Evolutionary conservation across 1,284 basidiomycete species (phyloP), one percentile per base, ranked within the genome.

Genomic region (Trametes polyzona): DNA sequence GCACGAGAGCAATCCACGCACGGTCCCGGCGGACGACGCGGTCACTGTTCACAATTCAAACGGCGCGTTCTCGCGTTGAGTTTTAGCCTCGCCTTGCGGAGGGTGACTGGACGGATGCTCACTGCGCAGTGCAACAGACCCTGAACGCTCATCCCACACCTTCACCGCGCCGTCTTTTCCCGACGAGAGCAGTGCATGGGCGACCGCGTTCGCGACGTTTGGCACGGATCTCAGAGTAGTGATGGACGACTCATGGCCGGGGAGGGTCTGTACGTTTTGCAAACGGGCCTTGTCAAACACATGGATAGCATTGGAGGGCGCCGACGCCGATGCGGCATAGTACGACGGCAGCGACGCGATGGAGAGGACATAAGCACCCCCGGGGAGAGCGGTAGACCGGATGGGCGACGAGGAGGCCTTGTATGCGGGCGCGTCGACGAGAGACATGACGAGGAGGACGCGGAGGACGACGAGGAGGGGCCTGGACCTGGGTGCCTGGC

Each of bases 141-240:
- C 78, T 6, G 80, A 75, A 52, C 89, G 80, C 53, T 83, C 80
- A 67, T 92, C 89, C 90, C 89, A 92, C 23, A 83, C 77, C 59
- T 81, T 83, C 55, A 92, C 81, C 44, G 76, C 71, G 0, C 86
- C 86, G 60, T 89, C 87, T 64, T 76, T 81, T 1, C 88, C 87
- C 16, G 82, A 84, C 2, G 86, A 86, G 23, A 88, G 66, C 16
- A 89, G 74, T 50, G 69, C 69, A 39, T 74, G 69, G 8, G 65
- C 67, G 27, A 64, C 59, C 0, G 69, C 67, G 5, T 70, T 68
- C 3, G 70, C 73, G 16, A 81, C 57, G 17, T 66, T 62, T 40
- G 62, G 58, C 4, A 80, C 73, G 0, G 77, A 69, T 53, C 77
- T 71, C 52, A 88, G 71, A 32, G 77, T 75, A 0, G 85, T 84